Base-by-base conservation (phyloP, 768 basidiomycete genomes). In the Infundibulicybe gibba region DNA sequence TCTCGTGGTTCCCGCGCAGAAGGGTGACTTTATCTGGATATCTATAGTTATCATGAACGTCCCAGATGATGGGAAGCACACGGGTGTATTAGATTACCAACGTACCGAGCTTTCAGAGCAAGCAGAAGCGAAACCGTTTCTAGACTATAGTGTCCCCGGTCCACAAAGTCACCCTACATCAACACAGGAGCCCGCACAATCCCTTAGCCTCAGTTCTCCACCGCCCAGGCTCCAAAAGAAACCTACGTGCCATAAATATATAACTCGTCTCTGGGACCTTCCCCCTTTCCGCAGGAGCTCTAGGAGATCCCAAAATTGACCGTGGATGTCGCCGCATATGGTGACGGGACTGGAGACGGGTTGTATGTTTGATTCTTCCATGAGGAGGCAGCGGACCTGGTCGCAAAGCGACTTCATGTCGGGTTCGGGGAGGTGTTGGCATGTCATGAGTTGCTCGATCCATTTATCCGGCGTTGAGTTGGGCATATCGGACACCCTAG, bases 281-380 rank as follows among this genome's bases (percentile, higher is more conserved):
- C 94, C 91, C 1, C 93, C 93, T 47, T 90, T 85, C 55, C 87
- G 70, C 56, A 97, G 71, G 42, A 99, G 69, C 68, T 99, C 94
- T 30, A 95, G 75, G 40, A 98, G 72, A 61, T 98, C 95, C 87
- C 93, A 98, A 67, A 97, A 97, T 63, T 98, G 95, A 19, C 94
- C 94, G 58, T 98, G 94, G 43, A 98, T 95, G 61, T 97, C 94
- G 25, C 94, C 94, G 60, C 90, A 91, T 54, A 92, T 87, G 25
- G 95, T 97, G 32, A 97, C 95, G 1, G 95, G 95, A 53, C 82
- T 89, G 31, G 90, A 89, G 44, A 99, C 91, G 30, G 94, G 94
- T 61, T 97, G 94, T 47, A 98, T 94, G 62, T 98, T 99, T 46
- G 88, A 93, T 64, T 99, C 95, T 64, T 99, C 95, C 63, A 97